Evolutionary conservation across 2,329 filamentous ascomycete genomes (phyloP), one percentile per base, ranked within the genome.

Genomic region (Botrytis aclada): DNA sequence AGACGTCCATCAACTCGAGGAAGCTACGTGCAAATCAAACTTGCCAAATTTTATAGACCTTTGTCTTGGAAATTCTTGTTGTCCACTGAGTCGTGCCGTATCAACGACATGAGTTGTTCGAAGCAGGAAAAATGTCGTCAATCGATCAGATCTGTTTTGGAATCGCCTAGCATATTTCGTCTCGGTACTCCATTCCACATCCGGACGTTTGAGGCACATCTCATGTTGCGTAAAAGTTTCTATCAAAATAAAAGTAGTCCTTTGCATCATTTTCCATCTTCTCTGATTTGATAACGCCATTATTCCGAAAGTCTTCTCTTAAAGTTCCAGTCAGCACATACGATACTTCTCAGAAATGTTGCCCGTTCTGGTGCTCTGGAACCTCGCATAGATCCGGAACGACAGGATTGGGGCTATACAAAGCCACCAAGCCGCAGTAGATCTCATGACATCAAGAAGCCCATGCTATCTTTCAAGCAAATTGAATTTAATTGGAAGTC

Each of bases 151-250:
- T n/a, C 25, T n/a, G 1, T n/a, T 51, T 14, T 8, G 12, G 4
- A 51, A n/a, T 51, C 10, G 25, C 10, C 4, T 10, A 14, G 12
- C 9, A n/a, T 51, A 12, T 12, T 25, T n/a, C 22, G 47, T 10
- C 4, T 51, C 9, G 47, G 9, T 4, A 4, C 10, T n/a, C 47
- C 4, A 3, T 14, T n/a, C 47, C 2, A 51, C 47, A 51, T 51
- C 10, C 0, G 0, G 4, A n/a, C 0, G 25, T 4, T n/a, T 51
- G 25, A 10, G 45, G 51, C 6, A n/a, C 1, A 16, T 54, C 9
- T 29, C 3, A 3, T 54, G 25, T 54, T 8, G 14, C 51, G n/a
- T 14, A 6, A 54, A 8, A 12, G 25, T 29, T 56, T 56, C 51
- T 7, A n/a, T n/a, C n/a, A 0, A 10, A 8, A 3, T n/a, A 29